Base-by-base conservation (phyloP, 352 stramenopile species). In the Aphanomyces stellatus region DNA sequence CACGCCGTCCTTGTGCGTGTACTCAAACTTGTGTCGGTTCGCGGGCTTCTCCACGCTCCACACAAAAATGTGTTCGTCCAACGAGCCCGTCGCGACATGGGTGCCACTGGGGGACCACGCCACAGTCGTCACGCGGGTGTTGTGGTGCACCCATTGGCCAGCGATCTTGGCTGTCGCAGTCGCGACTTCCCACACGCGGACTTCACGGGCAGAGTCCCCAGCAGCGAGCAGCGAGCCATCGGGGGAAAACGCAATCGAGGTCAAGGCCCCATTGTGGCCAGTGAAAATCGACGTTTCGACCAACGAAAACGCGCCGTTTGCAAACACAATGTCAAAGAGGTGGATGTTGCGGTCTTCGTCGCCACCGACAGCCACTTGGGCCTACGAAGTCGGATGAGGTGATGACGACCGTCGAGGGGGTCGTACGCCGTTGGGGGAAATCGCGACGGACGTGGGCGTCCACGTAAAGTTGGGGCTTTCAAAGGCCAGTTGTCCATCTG, bases 11-110 rank as follows among this genome's bases (percentile, higher is more conserved):
- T 91, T 89, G 80, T 93, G 85, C 51, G 85, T 72, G 71, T 90
- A 90, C 15, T 91, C 81, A 56, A 91, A 89, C 15, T 70, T 73
- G 55, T 75, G 77, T 71, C 89, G 90, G 25, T 77, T 79, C 72
- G 72, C 76, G 19, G 81, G 81, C 55, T 72, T 90, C 65, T 85
- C 80, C 7, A 98, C 74, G 72, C 87, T 96, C 96, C 96, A 99
- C 22, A 99, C 82, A 76, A 97, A 98, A 65, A 99, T 94, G 60
- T 90, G 91, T 69, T 98, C 96, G 73, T 99, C 96, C 22, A 95
- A 81, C 46, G 93, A 92, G 7, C 93, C 90, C 65, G 89, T 98
- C 13, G 88, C 96, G 6, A 99, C 71, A 35, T 94, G 88, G 51
- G 88, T 87, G 63, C 93, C 87, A 69, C 95, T 93, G 1, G 87